Evolutionary conservation across 805 yeast genomes (phyloP).

Genomic region (Kregervanrija delftensis): DNA sequence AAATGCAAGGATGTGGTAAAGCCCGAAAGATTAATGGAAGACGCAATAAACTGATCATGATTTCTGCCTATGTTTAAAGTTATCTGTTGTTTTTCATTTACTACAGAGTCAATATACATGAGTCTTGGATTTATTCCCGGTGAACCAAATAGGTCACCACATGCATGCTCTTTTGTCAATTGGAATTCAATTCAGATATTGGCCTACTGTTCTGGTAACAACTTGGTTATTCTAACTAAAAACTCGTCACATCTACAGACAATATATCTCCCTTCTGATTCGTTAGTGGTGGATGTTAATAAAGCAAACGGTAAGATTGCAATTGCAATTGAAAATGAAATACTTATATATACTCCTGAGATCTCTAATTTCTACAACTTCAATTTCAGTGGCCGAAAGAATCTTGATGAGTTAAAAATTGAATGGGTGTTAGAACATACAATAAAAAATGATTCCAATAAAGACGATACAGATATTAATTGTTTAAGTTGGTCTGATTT

Average conservation of each 20-base stretch:
- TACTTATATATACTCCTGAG: slow-evolving; percentile 50
- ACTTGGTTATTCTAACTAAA: slow-evolving; percentile 59
- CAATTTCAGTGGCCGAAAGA: slow-evolving; percentile 28
- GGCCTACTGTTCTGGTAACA: slow-evolving; percentile 84
- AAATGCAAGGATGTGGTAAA: no score
- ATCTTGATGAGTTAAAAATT: slow-evolving; percentile 24
- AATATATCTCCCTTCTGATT: slow-evolving; percentile 60
- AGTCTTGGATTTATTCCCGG: slow-evolving; percentile 76
- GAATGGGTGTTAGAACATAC: slow-evolving; percentile 27
- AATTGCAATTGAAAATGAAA: slow-evolving; percentile 37
- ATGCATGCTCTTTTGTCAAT: slow-evolving; percentile 47
- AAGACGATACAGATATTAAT: slow-evolving; percentile 21
- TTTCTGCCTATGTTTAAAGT: no score
- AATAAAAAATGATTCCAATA: slow-evolving; percentile 11
- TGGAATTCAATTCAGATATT: slow-evolving; percentile 65
- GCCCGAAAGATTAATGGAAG: no score
- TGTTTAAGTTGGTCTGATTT: slow-evolving; percentile 31
- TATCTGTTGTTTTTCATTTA: background rate
- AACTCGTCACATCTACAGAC: slow-evolving; percentile 62
- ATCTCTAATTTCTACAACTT: slow-evolving; percentile 37
- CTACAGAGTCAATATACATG: slow-evolving; percentile 31
- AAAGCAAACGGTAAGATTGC: slow-evolving; percentile 55
- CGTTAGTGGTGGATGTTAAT: slow-evolving; percentile 60
- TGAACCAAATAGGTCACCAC: slow-evolving; percentile 56
- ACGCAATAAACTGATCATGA: no score